Base-by-base conservation (phyloP, 495 filamentous ascomycete genomes). In the Xylaria grammica region DNA sequence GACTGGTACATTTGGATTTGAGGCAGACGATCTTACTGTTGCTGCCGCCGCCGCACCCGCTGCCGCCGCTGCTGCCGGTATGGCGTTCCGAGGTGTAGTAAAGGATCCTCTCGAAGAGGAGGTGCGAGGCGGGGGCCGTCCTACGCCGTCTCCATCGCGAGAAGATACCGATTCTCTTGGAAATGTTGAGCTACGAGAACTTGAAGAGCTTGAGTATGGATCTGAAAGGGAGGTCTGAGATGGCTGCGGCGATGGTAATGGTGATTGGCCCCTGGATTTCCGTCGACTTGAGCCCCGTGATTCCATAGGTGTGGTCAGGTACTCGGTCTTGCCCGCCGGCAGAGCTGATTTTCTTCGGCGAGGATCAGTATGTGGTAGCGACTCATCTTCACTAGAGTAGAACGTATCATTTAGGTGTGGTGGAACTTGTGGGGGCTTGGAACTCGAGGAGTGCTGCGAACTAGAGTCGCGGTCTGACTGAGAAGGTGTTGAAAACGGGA, bases 171-270 rank as follows among this genome's bases (percentile, higher is more conserved):
- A 68, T 20, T 74, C 69, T 58, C 68, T 66, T 6, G 77, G 75
- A 19, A 79, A 78, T 5, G 77, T 75, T 19, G 77, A 48, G 34
- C 74, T 78, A 29, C 75, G 69, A 9, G 78, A 60, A 57, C 70
- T 76, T 6, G 72, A 68, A 38, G 65, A 58, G 2, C 52, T 30
- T 26, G 63, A 59, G 30, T 69, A 68, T 42, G 51, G 48, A 19
- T 74, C 72, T 38, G 69, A 63, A 36, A 74, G 44, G 15, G 65
- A 57, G 9, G 17, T 56, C 36, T 67, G 67, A 13, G 72, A 74
- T 29, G 32, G 27, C 13, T 62, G 64, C 32, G 72, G 65, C 46
- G 69, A 70, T 22, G 72, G 63, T 26, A 66, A 64, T 48, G 72
- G 67, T 6, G 72, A 68, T n/a, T 60, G 45, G 2, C 36, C 65